Evolutionary conservation across 75 land plant genomes (phyloP), one percentile per base, ranked within the genome.

Genomic region (Selaginella tamariscina): DNA sequence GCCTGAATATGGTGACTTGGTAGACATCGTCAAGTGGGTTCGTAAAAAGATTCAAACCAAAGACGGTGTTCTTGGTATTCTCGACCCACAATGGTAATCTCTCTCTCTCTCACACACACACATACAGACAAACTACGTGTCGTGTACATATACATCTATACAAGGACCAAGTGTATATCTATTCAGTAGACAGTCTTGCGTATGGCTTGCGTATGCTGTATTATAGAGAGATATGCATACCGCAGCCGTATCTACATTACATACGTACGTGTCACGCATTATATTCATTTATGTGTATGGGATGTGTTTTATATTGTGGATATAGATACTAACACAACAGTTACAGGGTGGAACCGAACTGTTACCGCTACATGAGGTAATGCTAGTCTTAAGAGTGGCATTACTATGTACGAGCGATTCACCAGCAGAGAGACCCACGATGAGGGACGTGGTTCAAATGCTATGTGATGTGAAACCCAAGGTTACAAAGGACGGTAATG

Each of bases 391-490:
- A 65, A 77, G 74, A 32, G 72, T 91, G 9, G 88, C 83, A 13
- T 81, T 85, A 81, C 74, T 79, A 13, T 91, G 96, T 63, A 81
- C 91, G 22, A 83, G 77, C 65, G 85, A 83, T 33, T 77, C 72
- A 15, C 87, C 89, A 13, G 77, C 80, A 29, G 89, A 91, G 72
- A 67, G 96, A 67, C 96, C 96, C 26, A 83, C 86, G 27, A 90
- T 90, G 96, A 73, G 92, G 30, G 92, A 85, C 56, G 96, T 90
- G 5, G 86, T 90, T 11, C 88, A 85, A 69, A 91, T 91, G 96
- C 83, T 91, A 31, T 73, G 80, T 22, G 82, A 86, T 57, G 88
- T 84, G 32, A 80, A 32, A 15, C 29, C 33, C 68, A 31, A 66
- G 32, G 68, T 39, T 5, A 15, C 49, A 5, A 39, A 39, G 49